phyloP scores from a whole-genome alignment of 2,329 filamentous ascomycete genomes.

The Cladosporium sp. region DNA sequence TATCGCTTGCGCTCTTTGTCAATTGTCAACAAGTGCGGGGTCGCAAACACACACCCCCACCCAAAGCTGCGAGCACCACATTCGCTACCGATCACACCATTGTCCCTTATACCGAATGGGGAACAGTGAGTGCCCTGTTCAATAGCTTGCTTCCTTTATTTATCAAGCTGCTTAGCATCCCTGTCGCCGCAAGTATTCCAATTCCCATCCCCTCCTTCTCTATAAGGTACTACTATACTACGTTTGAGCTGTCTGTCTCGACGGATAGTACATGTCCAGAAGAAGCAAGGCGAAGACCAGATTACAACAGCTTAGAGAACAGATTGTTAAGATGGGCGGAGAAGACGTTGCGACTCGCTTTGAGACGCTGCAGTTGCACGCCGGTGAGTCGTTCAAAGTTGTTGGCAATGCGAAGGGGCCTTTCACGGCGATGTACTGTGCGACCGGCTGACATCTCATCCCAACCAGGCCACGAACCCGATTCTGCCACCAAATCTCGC shows the following conservation, averaged over 20 bases:
- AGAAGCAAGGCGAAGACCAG: constrained; percentile 26
- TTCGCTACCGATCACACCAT: constrained; percentile 8
- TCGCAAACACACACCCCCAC: neutral
- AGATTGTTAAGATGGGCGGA: constrained; percentile 34
- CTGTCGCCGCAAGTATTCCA: neutral
- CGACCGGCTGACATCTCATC: constrained; percentile 12
- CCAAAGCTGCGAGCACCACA: neutral
- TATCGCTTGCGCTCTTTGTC: neutral
- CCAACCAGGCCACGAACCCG: constrained; percentile 69
- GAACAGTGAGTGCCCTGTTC: neutral
- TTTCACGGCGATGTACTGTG: constrained; percentile 52
- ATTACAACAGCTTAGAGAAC: constrained; percentile 33
- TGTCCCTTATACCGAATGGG: neutral
- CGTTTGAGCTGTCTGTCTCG: neutral
- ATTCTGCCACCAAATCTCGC: constrained; percentile 79
- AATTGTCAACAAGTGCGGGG: neutral
- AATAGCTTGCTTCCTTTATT: neutral
- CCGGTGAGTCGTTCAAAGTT: constrained; percentile 39
- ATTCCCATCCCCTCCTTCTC: neutral
- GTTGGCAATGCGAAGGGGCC: constrained; percentile 44
- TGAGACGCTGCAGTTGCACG: constrained; percentile 55
- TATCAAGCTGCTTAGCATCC: neutral
- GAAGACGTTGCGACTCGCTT: constrained; percentile 49
- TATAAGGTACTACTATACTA: neutral
- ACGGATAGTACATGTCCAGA: constrained; percentile 24